A percentile compares a stretch with the other conserved stretches of the same genome.
Conservation (phyloP, 2,329 filamentous ascomycete species). For the Scleromitrula shiraiana region DNA sequence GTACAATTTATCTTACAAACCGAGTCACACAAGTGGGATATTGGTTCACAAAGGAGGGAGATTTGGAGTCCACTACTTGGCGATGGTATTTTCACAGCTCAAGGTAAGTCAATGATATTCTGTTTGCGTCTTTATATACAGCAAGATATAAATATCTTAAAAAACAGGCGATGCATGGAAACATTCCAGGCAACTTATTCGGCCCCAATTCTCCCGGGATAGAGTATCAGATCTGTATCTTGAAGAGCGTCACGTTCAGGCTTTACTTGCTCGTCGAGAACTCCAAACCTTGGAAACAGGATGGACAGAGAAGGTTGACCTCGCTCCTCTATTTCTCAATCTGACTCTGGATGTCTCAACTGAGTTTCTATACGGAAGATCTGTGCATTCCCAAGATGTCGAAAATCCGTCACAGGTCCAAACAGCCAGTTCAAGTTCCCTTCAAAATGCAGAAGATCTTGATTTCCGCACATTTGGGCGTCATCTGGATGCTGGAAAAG, state of each 20-base stretch:
- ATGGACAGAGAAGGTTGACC: conserved; percentile 42
- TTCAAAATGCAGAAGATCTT: background rate
- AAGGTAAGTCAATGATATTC: background rate
- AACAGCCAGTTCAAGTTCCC: conserved; percentile 10
- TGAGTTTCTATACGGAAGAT: conserved; percentile 53
- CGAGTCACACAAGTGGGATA: conserved; percentile 27
- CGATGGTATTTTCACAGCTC: conserved; percentile 20
- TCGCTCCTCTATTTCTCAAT: conserved; percentile 55
- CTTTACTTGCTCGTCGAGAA: conserved; percentile 7
- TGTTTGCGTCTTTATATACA: background rate
- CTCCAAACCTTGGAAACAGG: conserved; percentile 13
- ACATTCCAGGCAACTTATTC: conserved; percentile 33
- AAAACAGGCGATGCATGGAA: conserved; percentile 23
- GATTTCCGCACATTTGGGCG: background rate
- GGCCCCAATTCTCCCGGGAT: conserved; percentile 35
- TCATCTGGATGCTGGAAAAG: conserved; percentile 1
- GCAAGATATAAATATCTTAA: background rate
- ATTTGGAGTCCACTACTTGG: conserved; percentile 27
- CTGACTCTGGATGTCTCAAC: conserved; percentile 60
- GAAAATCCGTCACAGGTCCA: conserved; percentile 14
- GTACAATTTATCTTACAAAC: background rate
- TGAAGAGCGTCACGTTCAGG: conserved; percentile 35
- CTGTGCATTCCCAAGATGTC: conserved; percentile 21
- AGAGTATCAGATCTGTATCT: conserved; percentile 38
- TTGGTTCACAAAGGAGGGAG: conserved; percentile 29